Percentiles rank a stretch among this genome's conserved stretches.
Evolutionary conservation across 192 early-diverging fungal genomes (phyloP).

Genomic region (Coemansia aciculifera): DNA sequence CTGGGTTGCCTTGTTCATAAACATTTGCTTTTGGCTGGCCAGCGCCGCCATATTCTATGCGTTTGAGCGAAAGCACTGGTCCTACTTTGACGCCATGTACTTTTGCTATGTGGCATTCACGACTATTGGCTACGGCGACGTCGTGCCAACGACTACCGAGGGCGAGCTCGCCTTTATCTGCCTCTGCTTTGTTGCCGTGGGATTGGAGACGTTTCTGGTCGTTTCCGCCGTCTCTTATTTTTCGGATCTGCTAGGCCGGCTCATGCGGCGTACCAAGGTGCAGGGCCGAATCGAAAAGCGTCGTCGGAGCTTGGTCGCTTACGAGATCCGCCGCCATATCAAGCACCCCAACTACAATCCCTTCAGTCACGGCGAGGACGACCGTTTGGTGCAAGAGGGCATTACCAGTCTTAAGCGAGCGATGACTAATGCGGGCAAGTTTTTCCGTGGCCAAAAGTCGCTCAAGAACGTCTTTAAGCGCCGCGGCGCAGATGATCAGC

Average conservation of each 20-base stretch:
- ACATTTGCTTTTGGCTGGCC: constrained; percentile 45
- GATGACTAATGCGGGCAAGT: constrained; percentile 13
- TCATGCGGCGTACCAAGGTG: constrained; percentile 39
- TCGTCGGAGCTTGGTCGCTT: constrained; percentile 38
- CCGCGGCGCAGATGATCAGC: constrained; percentile 17
- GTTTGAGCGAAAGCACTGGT: constrained; percentile 31
- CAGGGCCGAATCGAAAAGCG: constrained; percentile 44
- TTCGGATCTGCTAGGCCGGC: constrained; percentile 26
- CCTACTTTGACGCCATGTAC: constrained; percentile 53
- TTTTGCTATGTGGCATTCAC: constrained; percentile 58
- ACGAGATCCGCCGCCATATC: constrained; percentile 56
- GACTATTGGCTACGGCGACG: constrained; percentile 56
- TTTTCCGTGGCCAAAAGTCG: constrained; percentile 22
- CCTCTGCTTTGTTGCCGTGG: constrained; percentile 50
- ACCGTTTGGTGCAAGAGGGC: constrained; percentile 28
- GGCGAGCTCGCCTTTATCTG: constrained; percentile 52
- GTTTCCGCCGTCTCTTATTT: constrained; percentile 49
- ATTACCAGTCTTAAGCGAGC: constrained; percentile 26
- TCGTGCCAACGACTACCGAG: constrained; percentile 37
- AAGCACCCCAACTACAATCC: constrained; percentile 56
- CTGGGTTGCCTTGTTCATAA: constrained; percentile 32
- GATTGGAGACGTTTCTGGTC: constrained; percentile 52
- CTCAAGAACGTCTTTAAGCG: constrained; percentile 12
- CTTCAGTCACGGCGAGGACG: constrained; percentile 40
- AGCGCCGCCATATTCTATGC: constrained; percentile 46